Conservation (phyloP, 257 asterid species). For the Datura wrightii region DNA sequence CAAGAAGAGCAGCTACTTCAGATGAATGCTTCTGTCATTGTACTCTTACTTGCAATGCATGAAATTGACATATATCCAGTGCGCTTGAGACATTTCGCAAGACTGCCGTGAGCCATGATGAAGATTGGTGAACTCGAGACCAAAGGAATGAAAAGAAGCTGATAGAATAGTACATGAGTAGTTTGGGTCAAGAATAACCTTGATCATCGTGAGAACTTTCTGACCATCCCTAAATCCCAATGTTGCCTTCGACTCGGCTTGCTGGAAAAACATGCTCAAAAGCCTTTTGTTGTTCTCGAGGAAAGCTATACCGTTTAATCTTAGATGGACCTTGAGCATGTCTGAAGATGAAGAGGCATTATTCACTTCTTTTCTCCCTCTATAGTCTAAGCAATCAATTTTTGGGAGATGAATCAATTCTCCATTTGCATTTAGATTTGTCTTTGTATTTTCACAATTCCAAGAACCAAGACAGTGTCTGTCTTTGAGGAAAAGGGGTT, state of each 20-base stretch:
- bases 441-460: not conserved
- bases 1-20: not conserved
- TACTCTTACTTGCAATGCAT: not conserved
- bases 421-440: not conserved
- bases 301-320: not conserved
- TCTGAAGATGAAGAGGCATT: not conserved
- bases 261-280: not conserved
- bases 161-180: not conserved
- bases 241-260: not conserved
- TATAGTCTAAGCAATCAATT: not conserved
- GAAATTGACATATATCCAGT: not conserved
- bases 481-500: not conserved
- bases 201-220: not conserved
- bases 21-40: not conserved
- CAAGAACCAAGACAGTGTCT: not conserved
- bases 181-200: not conserved
- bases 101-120: not conserved
- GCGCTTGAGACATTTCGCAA: not conserved
- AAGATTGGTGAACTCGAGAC: not conserved
- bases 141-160: not conserved
- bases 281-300: not conserved
- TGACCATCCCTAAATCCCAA: not conserved
- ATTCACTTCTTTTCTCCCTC: not conserved
- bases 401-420: not conserved
- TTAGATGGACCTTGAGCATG: not conserved